Evolutionary conservation across 768 basidiomycete species (phyloP).

Genomic region (Mycena venus): DNA sequence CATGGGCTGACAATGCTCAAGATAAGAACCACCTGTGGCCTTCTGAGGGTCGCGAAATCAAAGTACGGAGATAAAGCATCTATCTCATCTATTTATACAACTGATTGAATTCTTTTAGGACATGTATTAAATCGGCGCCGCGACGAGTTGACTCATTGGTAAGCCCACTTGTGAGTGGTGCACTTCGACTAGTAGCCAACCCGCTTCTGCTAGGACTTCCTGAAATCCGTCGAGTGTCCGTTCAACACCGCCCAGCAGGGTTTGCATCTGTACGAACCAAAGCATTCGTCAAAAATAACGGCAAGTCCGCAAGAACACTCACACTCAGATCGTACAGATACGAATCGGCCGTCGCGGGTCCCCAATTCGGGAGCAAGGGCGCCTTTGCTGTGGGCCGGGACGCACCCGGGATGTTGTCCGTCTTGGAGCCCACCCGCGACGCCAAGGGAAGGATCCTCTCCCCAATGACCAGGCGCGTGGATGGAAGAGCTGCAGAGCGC

Average conservation of each 20-base stretch:
- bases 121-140: background rate
- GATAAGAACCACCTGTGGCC: too few species aligned
- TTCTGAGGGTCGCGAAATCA: too few species aligned
- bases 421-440: slow-evolving; percentile 8
- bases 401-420: background rate
- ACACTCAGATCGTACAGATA: slow-evolving; percentile 7
- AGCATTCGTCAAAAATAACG: background rate
- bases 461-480: background rate
- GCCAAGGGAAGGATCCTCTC: background rate
- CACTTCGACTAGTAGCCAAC: background rate
- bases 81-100: too few species aligned
- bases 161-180: background rate
- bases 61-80: too few species aligned
- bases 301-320: background rate
- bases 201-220: background rate
- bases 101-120: too few species aligned
- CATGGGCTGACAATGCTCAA: too few species aligned
- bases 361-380: slow-evolving; percentile 1
- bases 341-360: too few species aligned
- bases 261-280: slow-evolving; percentile 1
- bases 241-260: background rate
- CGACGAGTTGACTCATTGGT: background rate
- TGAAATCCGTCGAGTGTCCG: background rate
- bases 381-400: background rate
- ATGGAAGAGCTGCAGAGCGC: background rate